Base-by-base conservation (phyloP, 352 stramenopile genomes). In the Phytophthora syringae region DNA sequence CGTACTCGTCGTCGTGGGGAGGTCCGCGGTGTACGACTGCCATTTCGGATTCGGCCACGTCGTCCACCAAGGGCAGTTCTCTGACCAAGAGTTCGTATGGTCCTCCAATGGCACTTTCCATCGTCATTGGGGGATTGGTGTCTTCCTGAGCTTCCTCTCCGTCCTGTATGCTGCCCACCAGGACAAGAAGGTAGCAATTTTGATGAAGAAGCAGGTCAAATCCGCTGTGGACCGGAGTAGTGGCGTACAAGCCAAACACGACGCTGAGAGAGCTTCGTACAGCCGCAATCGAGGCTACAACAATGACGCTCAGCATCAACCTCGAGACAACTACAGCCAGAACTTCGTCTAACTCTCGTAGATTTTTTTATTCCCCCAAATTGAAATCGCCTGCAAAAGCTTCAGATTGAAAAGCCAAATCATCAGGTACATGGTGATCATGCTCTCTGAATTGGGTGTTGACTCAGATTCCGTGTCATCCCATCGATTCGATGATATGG, bases 21-120 rank as follows among this genome's bases (percentile, higher is more conserved):
- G 80, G 80, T 12, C 80, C 82, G 6, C 80, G 82, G 3, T 91
- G 79, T 42, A 89, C 74, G 3, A 67, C 62, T 3, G 76, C 74
- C 16, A 47, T 84, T 7, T 62, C 40, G 9, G 40, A n/a, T 4
- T 64, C 61, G 5, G 56, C 52, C 22, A 47, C 60, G 5, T 44
- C 53, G 4, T 16, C 22, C 20, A 36, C 52, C 12, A 40, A 47
- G 3, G 59, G 48, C 13, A 63, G 74, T 21, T 53, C 43, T 9
- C 6, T 64, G 3, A 63, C 74, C 5, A 67, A 45, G 30, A 56
- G 53, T 11, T 66, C 72, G 15, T 83, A 79, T 27, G 73, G 78
- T 1, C 70, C 76, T 15, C 74, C 78, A 0, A 72, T 84, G 50
- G 64, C 20, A 5, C 53, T 79, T 7, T 68, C 74, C 0, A 42